Base-by-base conservation (phyloP, 257 asterid genomes). In the Nicotiana paniculata region DNA sequence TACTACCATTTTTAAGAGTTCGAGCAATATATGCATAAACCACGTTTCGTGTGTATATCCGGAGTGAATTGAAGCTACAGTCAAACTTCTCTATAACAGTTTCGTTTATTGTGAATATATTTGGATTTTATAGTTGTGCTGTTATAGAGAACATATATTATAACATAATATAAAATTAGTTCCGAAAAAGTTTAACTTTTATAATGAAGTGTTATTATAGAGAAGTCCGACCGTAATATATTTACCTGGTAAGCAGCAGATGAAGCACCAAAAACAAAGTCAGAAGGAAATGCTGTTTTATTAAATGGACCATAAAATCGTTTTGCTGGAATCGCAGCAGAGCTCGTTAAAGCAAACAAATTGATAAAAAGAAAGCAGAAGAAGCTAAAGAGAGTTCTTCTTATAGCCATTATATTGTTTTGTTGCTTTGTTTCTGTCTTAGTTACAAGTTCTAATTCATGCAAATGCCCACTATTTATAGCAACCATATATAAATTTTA, bases 181-280 rank as follows among this genome's bases (percentile, higher is more conserved):
- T 28, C 30, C 30, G 30, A 1, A 28, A 28, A 28, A 28, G 1
- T 28, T 28, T 28, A 1, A 28, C 30, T 28, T 28, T 28, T 28
- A 28, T 28, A 28, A 1, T 28, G 30, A 28, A 28, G 1, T 28
- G 30, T 28, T 28, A 28, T 28, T 28, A 28, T 28, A 28, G 30
- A 28, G 30, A 28, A 1, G 30, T 28, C 30, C 30, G 30, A 28
- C 30, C 1, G 30, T 28, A 10, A 18, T 3, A 39, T 11, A 21
- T 51, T 15, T 21, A 88, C 91, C 90, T 89, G 91, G 65, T 83
- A 86, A 43, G 89, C 84, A 2, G 91, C 84, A 1, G 90, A 82
- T 35, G 88, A 88, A 46, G 86, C 84, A 32, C 91, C 91, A 35
- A 87, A 89, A 8, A 85, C 59, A 30, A 87, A 87, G 57, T 81